Percentiles rank a stretch among this genome's conserved stretches.
These are phyloP conservation scores for Holtermanniella nyarrowii DNA, from an alignment of 768 basidiomycete genomes.

Conservation along the genomic window DNA sequence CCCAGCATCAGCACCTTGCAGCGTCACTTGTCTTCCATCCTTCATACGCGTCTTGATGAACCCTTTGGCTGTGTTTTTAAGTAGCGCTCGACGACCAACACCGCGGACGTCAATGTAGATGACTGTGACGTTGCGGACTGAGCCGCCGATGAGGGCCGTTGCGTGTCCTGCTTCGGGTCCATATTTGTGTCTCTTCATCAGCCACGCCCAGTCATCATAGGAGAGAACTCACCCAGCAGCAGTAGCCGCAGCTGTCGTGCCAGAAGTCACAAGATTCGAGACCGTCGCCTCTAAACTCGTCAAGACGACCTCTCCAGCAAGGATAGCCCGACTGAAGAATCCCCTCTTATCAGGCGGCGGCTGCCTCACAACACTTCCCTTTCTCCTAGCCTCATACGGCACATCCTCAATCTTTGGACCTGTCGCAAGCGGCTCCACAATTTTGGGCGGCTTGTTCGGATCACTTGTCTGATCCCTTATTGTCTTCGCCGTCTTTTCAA, in stretches of 20 bases:
- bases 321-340: conserved; percentile 18
- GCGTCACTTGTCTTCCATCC: conserved; percentile 22
- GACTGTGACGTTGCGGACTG: conserved; percentile 59
- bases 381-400: too few relatives aligned
- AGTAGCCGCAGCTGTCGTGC: conserved; percentile 31
- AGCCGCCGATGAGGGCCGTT: conserved; percentile 53
- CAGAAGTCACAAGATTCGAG: conserved; percentile 28
- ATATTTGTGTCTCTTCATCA: conserved; percentile 44
- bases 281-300: conserved; percentile 37
- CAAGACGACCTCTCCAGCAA: conserved; percentile 39
- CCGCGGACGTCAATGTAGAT: conserved; percentile 69
- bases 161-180: conserved; percentile 56
- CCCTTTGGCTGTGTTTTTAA: conserved; percentile 47
- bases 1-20: conserved; percentile 24
- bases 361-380: conserved; percentile 12
- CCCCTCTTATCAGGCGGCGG: conserved; percentile 9
- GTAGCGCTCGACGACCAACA: conserved; percentile 58
- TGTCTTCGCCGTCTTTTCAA: conserved; percentile 11
- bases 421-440: too few relatives aligned
- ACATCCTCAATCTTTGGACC: too few relatives aligned
- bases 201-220: neutral
- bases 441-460: too few relatives aligned
- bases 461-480: too few relatives aligned
- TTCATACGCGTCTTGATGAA: conserved; percentile 30
- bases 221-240: conserved; percentile 30